Conservation (phyloP, 2,329 filamentous ascomycete species). For the Calycina herbarum region DNA sequence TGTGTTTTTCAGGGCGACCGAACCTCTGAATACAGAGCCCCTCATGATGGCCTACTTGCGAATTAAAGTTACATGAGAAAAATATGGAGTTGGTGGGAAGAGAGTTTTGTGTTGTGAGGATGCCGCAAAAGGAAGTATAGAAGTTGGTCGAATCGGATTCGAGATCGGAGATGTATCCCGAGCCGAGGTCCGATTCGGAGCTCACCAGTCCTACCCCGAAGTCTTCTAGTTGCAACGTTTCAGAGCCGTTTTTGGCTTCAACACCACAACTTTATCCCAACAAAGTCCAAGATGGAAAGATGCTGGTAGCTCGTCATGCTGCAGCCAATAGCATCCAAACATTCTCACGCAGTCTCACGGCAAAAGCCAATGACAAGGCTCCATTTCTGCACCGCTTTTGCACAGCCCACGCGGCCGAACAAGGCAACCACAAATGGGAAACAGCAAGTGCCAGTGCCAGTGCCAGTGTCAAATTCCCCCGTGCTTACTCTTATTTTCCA, state of each 20-base stretch:
- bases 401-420: conserved; percentile 13
- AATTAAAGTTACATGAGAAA: background rate
- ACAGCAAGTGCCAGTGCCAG: background rate
- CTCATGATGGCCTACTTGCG: background rate
- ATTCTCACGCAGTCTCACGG: background rate
- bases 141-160: background rate
- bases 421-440: conserved; percentile 3
- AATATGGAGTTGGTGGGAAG: background rate
- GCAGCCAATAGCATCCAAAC: background rate
- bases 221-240: background rate
- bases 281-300: background rate
- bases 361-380: background rate
- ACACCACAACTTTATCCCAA: background rate
- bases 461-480: conserved; percentile 1
- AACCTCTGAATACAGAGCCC: background rate
- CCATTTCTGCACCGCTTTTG: conserved; percentile 3
- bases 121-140: background rate
- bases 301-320: background rate
- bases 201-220: background rate
- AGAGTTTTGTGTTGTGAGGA: background rate
- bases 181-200: background rate
- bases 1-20: background rate
- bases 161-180: background rate
- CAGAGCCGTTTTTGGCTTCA: background rate
- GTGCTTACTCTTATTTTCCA: conserved; percentile 5